phyloP scores from a whole-genome alignment of 805 yeast genomes.

The Candida germanica region DNA sequence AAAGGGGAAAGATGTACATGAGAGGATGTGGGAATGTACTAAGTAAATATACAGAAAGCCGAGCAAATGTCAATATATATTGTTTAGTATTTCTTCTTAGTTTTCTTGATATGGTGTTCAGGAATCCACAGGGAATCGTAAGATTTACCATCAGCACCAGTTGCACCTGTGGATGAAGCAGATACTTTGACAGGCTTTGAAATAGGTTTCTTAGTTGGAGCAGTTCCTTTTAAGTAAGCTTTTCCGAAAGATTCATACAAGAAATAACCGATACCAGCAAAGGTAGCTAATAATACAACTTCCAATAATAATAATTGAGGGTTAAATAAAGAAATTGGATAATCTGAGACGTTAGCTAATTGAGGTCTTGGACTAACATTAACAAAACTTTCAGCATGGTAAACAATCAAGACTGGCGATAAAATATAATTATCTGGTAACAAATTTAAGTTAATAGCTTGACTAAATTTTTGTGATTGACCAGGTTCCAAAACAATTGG shows the following conservation, averaged over 20 bases:
- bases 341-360: slow-evolving; percentile 57
- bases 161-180: slow-evolving; percentile 4
- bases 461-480: slow-evolving; percentile 48
- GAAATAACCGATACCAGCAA: slow-evolving; percentile 51
- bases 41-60: too few relatives aligned
- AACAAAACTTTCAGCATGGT: slow-evolving; percentile 48
- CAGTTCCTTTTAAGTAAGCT: slow-evolving; percentile 39
- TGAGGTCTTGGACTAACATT: slow-evolving; percentile 57
- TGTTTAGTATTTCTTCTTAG: slow-evolving; percentile 23
- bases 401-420: slow-evolving; percentile 57
- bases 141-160: slow-evolving; percentile 16
- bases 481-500: slow-evolving; percentile 54
- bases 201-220: slow-evolving; percentile 32
- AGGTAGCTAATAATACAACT: slow-evolving; percentile 45
- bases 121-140: slow-evolving; percentile 59
- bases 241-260: slow-evolving; percentile 44
- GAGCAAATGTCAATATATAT: too few relatives aligned
- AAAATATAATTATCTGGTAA: slow-evolving; percentile 55
- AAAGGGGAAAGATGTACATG: too few relatives aligned
- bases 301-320: slow-evolving; percentile 70
- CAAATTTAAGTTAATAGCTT: slow-evolving; percentile 57
- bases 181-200: slow-evolving; percentile 14
- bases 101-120: slow-evolving; percentile 45
- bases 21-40: too few relatives aligned
- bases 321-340: slow-evolving; percentile 64